These are phyloP conservation scores for Fraxinus sp. DNA, from an alignment of 305 asterid genomes.

Conservation along the genomic window DNA sequence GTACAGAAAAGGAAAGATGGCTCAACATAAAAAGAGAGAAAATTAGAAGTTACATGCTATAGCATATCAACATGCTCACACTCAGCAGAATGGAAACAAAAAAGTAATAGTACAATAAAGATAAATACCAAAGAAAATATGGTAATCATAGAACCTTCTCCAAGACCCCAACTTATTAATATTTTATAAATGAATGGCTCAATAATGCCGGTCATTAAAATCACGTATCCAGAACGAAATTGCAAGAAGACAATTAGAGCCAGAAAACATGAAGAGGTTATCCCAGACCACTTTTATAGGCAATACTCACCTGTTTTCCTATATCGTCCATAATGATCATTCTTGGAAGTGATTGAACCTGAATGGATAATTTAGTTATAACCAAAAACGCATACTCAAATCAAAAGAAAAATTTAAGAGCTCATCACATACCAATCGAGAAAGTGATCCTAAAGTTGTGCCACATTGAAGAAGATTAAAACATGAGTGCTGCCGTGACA, in stretches of 20 bases:
- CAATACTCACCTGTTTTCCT: constrained; percentile 72
- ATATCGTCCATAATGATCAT: constrained; percentile 93
- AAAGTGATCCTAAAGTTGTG: constrained; percentile 94
- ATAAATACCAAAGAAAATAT: not conserved
- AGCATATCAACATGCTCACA: not conserved
- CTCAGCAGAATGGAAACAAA: constrained; percentile 6
- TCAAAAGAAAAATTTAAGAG: constrained; percentile 3
- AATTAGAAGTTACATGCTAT: not conserved
- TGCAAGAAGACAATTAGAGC: not conserved
- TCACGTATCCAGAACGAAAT: not conserved
- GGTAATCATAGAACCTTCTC: not conserved
- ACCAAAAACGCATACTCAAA: constrained; percentile 16
- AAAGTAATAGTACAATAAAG: not conserved
- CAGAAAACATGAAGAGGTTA: not conserved
- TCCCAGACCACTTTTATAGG: not conserved
- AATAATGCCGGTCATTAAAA: not conserved
- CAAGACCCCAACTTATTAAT: not conserved
- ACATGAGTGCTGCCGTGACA: constrained; percentile 87
- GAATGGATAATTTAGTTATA: constrained; percentile 35
- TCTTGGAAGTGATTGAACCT: constrained; percentile 99
- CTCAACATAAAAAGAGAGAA: not conserved
- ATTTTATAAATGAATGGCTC: not conserved
- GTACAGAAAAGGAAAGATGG: not conserved
- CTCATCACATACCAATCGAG: constrained; percentile 66
- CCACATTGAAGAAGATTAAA: constrained; percentile 84